Base-by-base conservation (phyloP, 352 stramenopile genomes). In the Pythium brachiatum region DNA sequence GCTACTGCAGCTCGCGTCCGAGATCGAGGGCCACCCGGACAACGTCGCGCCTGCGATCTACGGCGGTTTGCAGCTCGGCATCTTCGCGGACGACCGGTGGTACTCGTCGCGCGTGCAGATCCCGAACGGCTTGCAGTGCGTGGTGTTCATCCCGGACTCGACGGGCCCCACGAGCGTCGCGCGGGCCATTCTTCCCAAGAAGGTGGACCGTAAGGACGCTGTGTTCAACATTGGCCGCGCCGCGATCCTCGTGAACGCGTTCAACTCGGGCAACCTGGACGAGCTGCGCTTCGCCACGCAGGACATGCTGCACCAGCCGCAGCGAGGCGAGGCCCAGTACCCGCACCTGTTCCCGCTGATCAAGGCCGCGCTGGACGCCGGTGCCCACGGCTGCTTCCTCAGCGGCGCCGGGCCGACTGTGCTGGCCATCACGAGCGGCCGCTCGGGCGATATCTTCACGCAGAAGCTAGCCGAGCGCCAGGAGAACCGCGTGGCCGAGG, bases 31-130 rank as follows among this genome's bases (percentile, higher is more conserved):
- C 20, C 97, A 99, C 81, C 97, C 97, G 1, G 97, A 99, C 78
- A 99, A 99, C 72, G 97, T 99, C 15, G 97, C 97, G 46, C 97
- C 97, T 0, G 97, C 94, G 15, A 99, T 99, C 70, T 99, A 99
- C 70, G 97, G 97, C 55, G 97, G 97, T 23, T 88, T 99, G 64
- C 97, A 99, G 83, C 84, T 99, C 62, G 86, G 86, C 29, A 92
- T 95, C 61, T 86, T 87, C 50, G 98, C 95, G 44, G 96, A 98
- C 61, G 86, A 97, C 60, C 94, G 96, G 54, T 99, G 97, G 97
- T 90, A 97, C 60, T 98, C 96, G 13, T 98, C 98, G 81, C 93
- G 97, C 55, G 94, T 99, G 38, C 85, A 96, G 64, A 94, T 97
- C 68, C 97, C 97, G 11, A 76, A 97, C n/a, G 96, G 95, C 3